Evolutionary conservation across 768 basidiomycete species (phyloP), one percentile per base, ranked within the genome.

Genomic region (Kwoniella dejecticola): DNA sequence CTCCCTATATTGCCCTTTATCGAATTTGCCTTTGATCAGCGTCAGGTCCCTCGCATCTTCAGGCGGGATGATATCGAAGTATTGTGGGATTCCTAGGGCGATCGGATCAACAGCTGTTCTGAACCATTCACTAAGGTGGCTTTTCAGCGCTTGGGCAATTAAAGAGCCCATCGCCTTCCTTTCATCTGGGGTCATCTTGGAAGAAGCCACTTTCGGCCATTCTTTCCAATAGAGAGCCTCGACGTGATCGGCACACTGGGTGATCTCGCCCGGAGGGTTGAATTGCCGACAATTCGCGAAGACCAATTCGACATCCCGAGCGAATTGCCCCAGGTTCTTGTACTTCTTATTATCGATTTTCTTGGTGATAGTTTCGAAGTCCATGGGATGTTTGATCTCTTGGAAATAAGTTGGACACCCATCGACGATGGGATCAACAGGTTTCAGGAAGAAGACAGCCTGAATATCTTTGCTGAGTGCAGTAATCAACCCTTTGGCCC

Each of bases 371-470:
- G 94, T 95, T 8, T 85, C 85, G 53, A 97, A 87, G 79, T 97
- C 93, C 95, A 97, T 97, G 5, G 95, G 95, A 66, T 89, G 81
- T 62, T 85, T 80, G 73, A 98, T 95, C 79, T 97, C 95, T 4
- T 94, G 86, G 63, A 89, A 86, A 77, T 98, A 98, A 90, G 91
- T 93, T 47, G 95, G 92, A 77, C 89, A 95, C 19, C 90, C 92
- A 78, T 91, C 90, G 50, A 80, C 74, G 13, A 85, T 78, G 3
- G 94, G 89, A 77, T 97, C 88, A 19, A 97, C 95, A 2, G 95
- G 90, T 23, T 84, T 82, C 49, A 83, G 72, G 80, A 97, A 97
- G 24, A 72, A 52, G 23, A 50, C 24, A 1, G 71, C 68, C 1
- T 55, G 31, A 12, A 67, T 58, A 24, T 66, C 60, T 55, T 68